These are phyloP conservation scores for Selaginella tamariscina DNA, from an alignment of 75 land plant genomes.

Conservation along the genomic window DNA sequence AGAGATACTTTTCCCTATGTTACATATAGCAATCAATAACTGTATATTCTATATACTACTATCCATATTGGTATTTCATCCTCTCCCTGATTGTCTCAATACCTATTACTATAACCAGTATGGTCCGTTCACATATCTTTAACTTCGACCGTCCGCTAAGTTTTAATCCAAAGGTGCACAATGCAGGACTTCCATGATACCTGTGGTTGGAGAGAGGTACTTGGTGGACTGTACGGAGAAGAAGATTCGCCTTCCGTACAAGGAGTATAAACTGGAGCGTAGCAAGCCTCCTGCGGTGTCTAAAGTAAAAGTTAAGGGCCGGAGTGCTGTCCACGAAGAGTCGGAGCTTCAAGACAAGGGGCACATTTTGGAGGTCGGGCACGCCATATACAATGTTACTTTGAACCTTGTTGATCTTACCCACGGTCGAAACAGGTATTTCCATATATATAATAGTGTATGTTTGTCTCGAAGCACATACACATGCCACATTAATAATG, in stretches of 20 bases:
- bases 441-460: neutral
- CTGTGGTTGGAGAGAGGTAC: slow-evolving; percentile 76
- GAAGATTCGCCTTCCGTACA: slow-evolving; percentile 49
- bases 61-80: slow-evolving; percentile 12
- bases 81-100: neutral
- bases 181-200: slow-evolving; percentile 58
- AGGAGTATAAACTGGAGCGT: slow-evolving; percentile 51
- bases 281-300: slow-evolving; percentile 29
- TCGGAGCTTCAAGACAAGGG: slow-evolving; percentile 89
- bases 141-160: neutral
- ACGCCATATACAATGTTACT: slow-evolving; percentile 70
- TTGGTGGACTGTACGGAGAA: slow-evolving; percentile 50
- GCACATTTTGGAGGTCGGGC: slow-evolving; percentile 77
- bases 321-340: slow-evolving; percentile 90
- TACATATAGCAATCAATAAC: too few relatives aligned
- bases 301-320: slow-evolving; percentile 90
- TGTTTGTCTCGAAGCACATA: neutral
- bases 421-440: slow-evolving; percentile 84
- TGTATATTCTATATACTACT: neutral
- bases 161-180: neutral
- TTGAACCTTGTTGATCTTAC: slow-evolving; percentile 82
- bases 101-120: neutral
- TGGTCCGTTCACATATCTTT: neutral
- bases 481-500: neutral
- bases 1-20: too few relatives aligned